Base-by-base conservation (phyloP, 192 early-diverging fungal genomes). In the Linnemannia zychae region DNA sequence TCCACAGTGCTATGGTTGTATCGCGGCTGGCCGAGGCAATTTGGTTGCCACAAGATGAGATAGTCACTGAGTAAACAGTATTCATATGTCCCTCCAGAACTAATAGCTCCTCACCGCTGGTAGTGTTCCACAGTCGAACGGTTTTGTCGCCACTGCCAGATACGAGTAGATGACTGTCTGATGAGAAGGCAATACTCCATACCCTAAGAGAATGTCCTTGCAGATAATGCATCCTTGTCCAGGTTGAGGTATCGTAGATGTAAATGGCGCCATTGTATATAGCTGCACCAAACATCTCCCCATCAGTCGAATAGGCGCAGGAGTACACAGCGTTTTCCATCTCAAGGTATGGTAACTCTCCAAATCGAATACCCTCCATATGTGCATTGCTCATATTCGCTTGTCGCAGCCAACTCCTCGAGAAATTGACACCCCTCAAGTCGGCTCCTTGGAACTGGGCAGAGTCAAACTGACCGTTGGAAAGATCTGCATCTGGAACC, bases 401-500 rank as follows among this genome's bases (percentile, higher is more conserved):
- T 50, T 73, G 46, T 5, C 71, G 49, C 24, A 73, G 16, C 71
- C 71, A 73, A 7, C 4, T 52, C 1, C 49, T 73, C 24, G 7
- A n/a, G 16, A 73, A 33, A 33, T 7, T 73, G 71, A 33, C 33
- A 13, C 28, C 9, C 16, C 4, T 57, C 34, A 73, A 52, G 15
- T 73, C 71, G 2, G 71, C 49, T 36, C 71, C 48, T 37, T 53
- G 71, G 1, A 73, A 50, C 15, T 57, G 71, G 9, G 49, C 71
- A 3, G 31, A 52, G 11, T 73, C 71, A 17, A 73, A 73, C 28
- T 36, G 15, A 15, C 71, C 71, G 28, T 34, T 20, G 13, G 33
- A 67, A n/a, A 76, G 48, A n/a, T 76, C 75, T 37, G 75, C 75
- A 24, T 66, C 75, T n/a, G 75, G 66, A 68, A 76, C 69, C n/a